Conservation (phyloP, 164 flowering plant species). For the Vitis labrusca region DNA sequence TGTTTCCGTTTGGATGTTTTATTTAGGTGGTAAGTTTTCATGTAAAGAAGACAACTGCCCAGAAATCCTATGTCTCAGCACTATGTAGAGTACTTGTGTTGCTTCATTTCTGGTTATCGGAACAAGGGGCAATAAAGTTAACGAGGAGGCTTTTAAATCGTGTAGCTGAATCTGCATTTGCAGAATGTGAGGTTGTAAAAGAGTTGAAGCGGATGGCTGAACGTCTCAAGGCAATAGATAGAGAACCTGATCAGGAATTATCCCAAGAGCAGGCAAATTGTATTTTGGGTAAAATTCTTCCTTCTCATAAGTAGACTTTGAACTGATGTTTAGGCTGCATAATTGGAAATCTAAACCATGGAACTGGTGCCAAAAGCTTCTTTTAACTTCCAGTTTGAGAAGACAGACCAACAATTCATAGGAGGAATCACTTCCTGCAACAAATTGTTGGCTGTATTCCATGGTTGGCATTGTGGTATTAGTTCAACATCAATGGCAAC, state of each 20-base stretch:
- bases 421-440: too few relatives aligned
- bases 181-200: constrained; percentile 72
- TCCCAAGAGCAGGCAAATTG: constrained; percentile 48
- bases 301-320: neutral
- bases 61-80: constrained; percentile 67
- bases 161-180: constrained; percentile 37
- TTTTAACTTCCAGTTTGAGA: too few relatives aligned
- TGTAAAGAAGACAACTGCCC: constrained; percentile 76
- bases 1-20: neutral
- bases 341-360: too few relatives aligned
- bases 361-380: too few relatives aligned
- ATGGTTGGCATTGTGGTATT: neutral
- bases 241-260: constrained; percentile 55
- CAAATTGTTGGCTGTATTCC: too few relatives aligned
- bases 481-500: neutral
- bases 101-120: constrained; percentile 59
- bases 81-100: constrained; percentile 61
- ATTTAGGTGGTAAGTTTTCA: constrained; percentile 59
- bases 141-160: constrained; percentile 62
- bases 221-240: constrained; percentile 54
- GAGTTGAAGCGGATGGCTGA: constrained; percentile 70
- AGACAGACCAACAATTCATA: too few relatives aligned
- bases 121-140: constrained; percentile 67
- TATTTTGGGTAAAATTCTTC: constrained; percentile 54
- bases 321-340: too few relatives aligned